Evolutionary conservation across 2,329 filamentous ascomycete genomes (phyloP).

Genomic region (Sporothrix globosa): DNA sequence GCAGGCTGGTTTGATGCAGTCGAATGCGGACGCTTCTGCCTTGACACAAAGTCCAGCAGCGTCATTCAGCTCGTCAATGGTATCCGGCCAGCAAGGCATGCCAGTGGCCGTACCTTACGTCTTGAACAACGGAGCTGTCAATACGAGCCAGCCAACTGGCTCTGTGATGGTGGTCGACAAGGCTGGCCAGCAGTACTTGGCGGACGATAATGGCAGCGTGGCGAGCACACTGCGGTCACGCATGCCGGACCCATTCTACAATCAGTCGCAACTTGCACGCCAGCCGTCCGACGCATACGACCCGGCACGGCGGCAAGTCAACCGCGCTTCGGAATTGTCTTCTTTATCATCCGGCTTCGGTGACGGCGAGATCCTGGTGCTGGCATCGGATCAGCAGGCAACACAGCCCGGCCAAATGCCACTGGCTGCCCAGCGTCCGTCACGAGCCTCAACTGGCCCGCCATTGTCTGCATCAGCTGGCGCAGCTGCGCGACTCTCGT

Average conservation of each 20-base stretch:
- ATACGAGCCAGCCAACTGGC: not conserved
- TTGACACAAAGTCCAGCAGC: conserved; percentile 38
- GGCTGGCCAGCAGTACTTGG: conserved; percentile 2
- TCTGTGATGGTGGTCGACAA: conserved; percentile 1
- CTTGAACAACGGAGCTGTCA: not conserved
- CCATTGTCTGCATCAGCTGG: conserved; percentile 29
- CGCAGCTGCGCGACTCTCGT: conserved; percentile 34
- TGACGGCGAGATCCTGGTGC: conserved; percentile 57
- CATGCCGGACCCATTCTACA: conserved; percentile 47
- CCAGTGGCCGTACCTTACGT: not conserved
- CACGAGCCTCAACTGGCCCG: not conserved
- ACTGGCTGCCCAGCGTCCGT: conserved; percentile 27
- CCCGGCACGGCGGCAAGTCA: conserved; percentile 43
- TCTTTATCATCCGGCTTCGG: conserved; percentile 68
- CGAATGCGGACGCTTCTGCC: conserved; percentile 33
- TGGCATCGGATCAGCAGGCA: conserved; percentile 43
- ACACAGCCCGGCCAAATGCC: conserved; percentile 11
- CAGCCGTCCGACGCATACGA: conserved; percentile 46
- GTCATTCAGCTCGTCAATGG: conserved; percentile 40
- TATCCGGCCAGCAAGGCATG: conserved; percentile 38
- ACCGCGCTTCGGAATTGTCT: conserved; percentile 56
- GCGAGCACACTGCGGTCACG: conserved; percentile 44
- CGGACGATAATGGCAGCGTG: not conserved
- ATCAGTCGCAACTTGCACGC: conserved; percentile 47
- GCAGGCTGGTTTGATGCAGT: conserved; percentile 24